Conservation (phyloP, 1,284 basidiomycete species). For the Ganoderma lingzhi region DNA sequence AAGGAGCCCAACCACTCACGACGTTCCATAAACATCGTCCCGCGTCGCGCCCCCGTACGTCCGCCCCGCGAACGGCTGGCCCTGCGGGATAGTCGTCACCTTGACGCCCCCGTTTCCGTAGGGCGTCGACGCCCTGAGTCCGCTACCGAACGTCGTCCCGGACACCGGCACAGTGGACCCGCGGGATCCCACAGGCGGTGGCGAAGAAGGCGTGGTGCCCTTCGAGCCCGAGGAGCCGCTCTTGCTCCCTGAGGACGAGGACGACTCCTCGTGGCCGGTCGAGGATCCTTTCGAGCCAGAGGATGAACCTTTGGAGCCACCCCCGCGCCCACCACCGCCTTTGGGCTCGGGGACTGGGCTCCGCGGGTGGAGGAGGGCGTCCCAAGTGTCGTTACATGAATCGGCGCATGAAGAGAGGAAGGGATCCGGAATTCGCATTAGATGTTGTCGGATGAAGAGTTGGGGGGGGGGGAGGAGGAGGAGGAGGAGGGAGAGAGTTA, state of each 20-base stretch:
- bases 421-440: conserved; percentile 10
- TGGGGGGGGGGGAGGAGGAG: neutral
- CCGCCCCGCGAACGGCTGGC: conserved; percentile 52
- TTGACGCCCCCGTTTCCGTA: conserved; percentile 50
- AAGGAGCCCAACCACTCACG: conserved; percentile 39
- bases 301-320: conserved; percentile 21
- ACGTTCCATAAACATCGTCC: conserved; percentile 48
- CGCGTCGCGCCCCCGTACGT: conserved; percentile 51
- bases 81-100: conserved; percentile 46
- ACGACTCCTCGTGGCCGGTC: conserved; percentile 30
- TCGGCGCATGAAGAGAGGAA: conserved; percentile 9
- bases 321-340: conserved; percentile 22
- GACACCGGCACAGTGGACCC: conserved; percentile 37
- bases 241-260: conserved; percentile 1
- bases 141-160: conserved; percentile 38
- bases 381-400: neutral
- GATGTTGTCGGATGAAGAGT: neutral
- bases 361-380: conserved; percentile 1
- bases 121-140: conserved; percentile 35
- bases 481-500: neutral
- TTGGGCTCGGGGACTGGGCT: conserved; percentile 10
- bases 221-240: conserved; percentile 33
- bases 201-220: conserved; percentile 21
- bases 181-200: conserved; percentile 10
- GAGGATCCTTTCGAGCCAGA: conserved; percentile 28